A percentile compares a stretch with the other conserved stretches of the same genome.
Conservation (phyloP, 2,329 filamentous ascomycete genomes). For the Fusarium liriodendri region DNA sequence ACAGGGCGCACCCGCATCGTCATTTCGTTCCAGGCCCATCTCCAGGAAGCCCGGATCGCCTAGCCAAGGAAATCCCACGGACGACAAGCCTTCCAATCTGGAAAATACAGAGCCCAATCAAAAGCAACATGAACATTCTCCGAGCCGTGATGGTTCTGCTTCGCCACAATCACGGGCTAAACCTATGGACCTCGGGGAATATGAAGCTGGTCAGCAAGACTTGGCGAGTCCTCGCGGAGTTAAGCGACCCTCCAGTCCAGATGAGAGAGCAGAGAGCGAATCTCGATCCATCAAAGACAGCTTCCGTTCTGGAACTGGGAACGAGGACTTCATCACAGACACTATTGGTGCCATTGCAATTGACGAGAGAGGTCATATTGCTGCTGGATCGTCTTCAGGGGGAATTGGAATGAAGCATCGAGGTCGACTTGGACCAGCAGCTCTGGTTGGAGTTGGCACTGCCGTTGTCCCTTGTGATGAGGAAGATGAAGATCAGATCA, state of each 20-base stretch:
- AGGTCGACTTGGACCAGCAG: constrained; percentile 91
- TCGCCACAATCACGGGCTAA: constrained; percentile 14
- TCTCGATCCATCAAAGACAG: constrained; percentile 30
- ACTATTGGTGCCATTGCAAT: constrained; percentile 97
- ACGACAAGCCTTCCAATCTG: constrained; percentile 2
- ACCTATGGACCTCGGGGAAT: not conserved
- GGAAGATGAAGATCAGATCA: constrained; percentile 74
- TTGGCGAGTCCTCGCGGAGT: constrained; percentile 43
- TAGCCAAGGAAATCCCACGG: constrained; percentile 3
- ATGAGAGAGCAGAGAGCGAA: constrained; percentile 20
- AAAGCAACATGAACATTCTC: constrained; percentile 3
- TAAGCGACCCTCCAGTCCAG: constrained; percentile 49
- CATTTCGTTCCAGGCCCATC: constrained; percentile 11
- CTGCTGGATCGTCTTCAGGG: constrained; percentile 94
- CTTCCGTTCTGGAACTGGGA: constrained; percentile 35
- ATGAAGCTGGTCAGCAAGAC: constrained; percentile 10
- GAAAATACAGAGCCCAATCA: constrained; percentile 10
- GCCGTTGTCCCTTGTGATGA: constrained; percentile 84
- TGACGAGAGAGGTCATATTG: constrained; percentile 86
- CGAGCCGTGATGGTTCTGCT: constrained; percentile 32
- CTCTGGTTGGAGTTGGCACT: constrained; percentile 90
- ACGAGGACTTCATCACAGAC: constrained; percentile 81
- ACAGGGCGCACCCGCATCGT: constrained; percentile 11
- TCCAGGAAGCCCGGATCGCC: constrained; percentile 16
- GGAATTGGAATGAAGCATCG: constrained; percentile 99